Base-by-base conservation (phyloP, 768 basidiomycete genomes). In the Termitomyces eurrhizus region DNA sequence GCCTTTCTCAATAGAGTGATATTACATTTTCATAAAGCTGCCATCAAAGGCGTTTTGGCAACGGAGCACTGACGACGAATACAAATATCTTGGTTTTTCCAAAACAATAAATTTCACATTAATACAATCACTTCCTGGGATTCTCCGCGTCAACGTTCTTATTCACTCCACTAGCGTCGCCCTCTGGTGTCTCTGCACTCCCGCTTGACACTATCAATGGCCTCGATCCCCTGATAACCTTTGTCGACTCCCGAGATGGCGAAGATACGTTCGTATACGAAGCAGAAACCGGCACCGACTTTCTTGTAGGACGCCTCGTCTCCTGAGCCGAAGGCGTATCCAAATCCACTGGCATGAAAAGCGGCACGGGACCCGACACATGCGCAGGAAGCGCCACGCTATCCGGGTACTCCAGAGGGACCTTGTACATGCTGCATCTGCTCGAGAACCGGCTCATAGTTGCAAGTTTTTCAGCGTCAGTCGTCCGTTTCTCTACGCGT, bases 331-430 rank as follows among this genome's bases (percentile, higher is more conserved):
- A 54, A 21, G 32, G 46, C 18, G 52, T 56, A 33, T 48, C 54
- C 2, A 57, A 26, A 56, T 66, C 61, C 35, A 50, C 44, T 14
- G 68, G 63, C 65, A 66, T 65, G 57, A 69, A 72, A 18, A 64
- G 32, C 4, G 69, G 67, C 4, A 65, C 51, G 32, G 70, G 66
- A 16, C 48, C 63, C n/a, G 59, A 58, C 37, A 56, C 53, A 57
- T 60, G 58, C 18, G 61, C 52, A 7, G 45, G 50, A 62, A 46
- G 64, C 60, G 69, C 63, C 2, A 64, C 66, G 21, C 59, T 57
- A 16, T 65, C 57, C 12, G 67, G 66, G 51, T 67, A 62, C 37
- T 64, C 62, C 56, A 68, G 53, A 32, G 56, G 52, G n/a, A 63
- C 63, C 46, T 69, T 66, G 54, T 50, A 62, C 42, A 54, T 65